Evolutionary conservation across 2,329 filamentous ascomycete genomes (phyloP), one percentile per base, ranked within the genome.

Genomic region (Zasmidium angulare): DNA sequence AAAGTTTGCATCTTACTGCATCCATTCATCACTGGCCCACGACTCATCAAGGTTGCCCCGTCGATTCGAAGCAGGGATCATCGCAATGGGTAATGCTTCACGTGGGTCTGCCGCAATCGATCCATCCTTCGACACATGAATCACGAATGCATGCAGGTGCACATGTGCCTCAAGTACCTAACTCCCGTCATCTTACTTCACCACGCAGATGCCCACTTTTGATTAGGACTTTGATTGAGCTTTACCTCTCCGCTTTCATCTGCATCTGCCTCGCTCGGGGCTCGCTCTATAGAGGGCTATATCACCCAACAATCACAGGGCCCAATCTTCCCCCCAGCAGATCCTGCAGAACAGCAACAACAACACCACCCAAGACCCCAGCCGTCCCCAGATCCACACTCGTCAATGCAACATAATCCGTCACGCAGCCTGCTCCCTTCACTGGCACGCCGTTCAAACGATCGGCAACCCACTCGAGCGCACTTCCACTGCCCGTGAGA

Each of bases 401-500:
- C 11, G 53, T 55, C 53, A 55, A 49, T 12, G 46, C 43, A 11
- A 55, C 53, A 21, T 23, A 14, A 19, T 55, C 24, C 17, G 43
- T 55, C 12, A 29, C 21, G 21, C 53, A 55, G n/a, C 53, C 53
- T 11, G 21, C 23, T 2, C 46, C 46, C 23, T 49, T 49, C 11
- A 55, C 23, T n/a, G 53, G 10, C 23, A 29, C 36, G 3, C 53
- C 53, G 1, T 49, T 43, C 9, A 55, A 40, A n/a, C 53, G 14
- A 20, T 40, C 53, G 24, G 14, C 24, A 12, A 53, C 14, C 51
- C 51, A 53, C 36, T 53, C 19, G n/a, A 53, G 46, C 4, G 53
- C 53, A 22, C 46, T 46, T 43, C 22, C 11, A 23, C 43, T 36
- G 2, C 53, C 53, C 53, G 46, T 22, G 12, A 95, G 83, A 24